These are phyloP conservation scores for Apophysomyces trapeziformis DNA, from an alignment of 371 early-diverging fungal genomes.

Conservation along the genomic window DNA sequence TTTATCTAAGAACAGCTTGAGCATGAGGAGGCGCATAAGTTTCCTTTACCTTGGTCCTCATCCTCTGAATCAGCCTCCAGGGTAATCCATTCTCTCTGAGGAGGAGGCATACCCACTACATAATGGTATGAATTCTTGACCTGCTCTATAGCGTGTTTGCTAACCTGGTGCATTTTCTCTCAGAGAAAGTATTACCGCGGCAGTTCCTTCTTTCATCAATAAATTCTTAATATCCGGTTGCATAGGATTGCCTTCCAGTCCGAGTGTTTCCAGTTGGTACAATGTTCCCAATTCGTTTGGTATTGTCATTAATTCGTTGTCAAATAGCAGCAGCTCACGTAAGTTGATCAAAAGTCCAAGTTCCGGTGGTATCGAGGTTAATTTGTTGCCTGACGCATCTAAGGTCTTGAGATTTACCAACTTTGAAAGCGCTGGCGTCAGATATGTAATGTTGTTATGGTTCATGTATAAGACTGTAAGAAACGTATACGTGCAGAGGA, in stretches of 20 bases:
- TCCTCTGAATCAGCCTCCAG: conserved; percentile 55
- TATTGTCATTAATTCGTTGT: conserved; percentile 88
- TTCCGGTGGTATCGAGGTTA: conserved; percentile 88
- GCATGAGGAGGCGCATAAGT: no score
- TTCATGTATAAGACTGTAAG: conserved; percentile 92
- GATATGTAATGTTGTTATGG: conserved; percentile 85
- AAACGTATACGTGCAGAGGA: conserved; percentile 81
- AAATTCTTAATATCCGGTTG: conserved; percentile 82
- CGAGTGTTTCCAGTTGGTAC: conserved; percentile 91
- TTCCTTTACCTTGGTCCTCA: conserved; percentile 33
- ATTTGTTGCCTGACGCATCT: conserved; percentile 92
- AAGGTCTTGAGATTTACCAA: conserved; percentile 72
- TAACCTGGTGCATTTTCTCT: conserved; percentile 91
- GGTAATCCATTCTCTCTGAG: conserved; percentile 91
- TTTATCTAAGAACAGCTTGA: conserved; percentile 45
- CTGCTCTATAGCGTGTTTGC: background rate
- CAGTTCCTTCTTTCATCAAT: conserved; percentile 87
- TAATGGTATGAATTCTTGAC: conserved; percentile 18
- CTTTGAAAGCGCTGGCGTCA: conserved; percentile 76
- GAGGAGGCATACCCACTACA: conserved; percentile 80
- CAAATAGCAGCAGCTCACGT: conserved; percentile 89
- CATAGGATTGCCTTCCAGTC: conserved; percentile 97
- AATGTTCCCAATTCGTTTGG: conserved; percentile 95
- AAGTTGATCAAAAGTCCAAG: conserved; percentile 87
- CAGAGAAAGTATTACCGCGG: conserved; percentile 86